Percentiles rank a stretch among this genome's conserved stretches.
phyloP scores from a whole-genome alignment of 495 filamentous ascomycete genomes.

The Hypoxylon trugodes region DNA sequence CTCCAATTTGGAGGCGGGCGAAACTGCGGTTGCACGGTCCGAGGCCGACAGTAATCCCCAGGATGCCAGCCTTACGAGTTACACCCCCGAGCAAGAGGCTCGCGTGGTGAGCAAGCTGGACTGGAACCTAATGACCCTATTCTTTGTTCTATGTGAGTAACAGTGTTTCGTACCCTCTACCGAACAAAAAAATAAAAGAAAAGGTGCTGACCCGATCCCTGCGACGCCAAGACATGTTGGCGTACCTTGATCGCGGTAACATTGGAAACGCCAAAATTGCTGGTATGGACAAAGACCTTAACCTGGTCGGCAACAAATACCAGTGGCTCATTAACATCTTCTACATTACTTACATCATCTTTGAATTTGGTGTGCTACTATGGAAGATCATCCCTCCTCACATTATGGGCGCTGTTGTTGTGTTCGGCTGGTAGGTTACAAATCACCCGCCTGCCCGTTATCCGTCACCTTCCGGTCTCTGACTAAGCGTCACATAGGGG shows the following conservation, averaged over 20 bases:
- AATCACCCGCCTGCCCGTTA: neutral
- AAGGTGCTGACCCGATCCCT: slow-evolving; percentile 22
- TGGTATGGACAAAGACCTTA: slow-evolving; percentile 46
- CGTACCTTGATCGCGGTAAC: slow-evolving; percentile 51
- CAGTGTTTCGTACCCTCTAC: neutral
- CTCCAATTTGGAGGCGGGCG: slow-evolving; percentile 26
- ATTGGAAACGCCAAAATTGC: slow-evolving; percentile 57
- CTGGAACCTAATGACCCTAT: slow-evolving; percentile 45
- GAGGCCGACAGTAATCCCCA: neutral
- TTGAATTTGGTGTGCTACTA: slow-evolving; percentile 71
- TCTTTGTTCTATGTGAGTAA: slow-evolving; percentile 47
- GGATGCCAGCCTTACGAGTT: neutral
- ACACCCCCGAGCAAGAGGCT: slow-evolving; percentile 25
- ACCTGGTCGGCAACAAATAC: slow-evolving; percentile 40
- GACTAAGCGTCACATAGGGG: slow-evolving; percentile 49
- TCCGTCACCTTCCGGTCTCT: neutral
- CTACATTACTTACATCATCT: slow-evolving; percentile 67
- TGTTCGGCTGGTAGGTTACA: slow-evolving; percentile 40
- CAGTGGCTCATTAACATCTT: slow-evolving; percentile 76
- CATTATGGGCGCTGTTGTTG: slow-evolving; percentile 46
- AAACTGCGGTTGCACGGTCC: slow-evolving; percentile 1
- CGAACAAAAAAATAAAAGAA: too few relatives aligned
- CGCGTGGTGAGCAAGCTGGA: slow-evolving; percentile 46
- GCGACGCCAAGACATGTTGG: slow-evolving; percentile 42
- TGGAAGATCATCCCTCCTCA: slow-evolving; percentile 68